These are phyloP conservation scores for Acanthamoeba culbertsoni DNA, from an alignment of 208 protist genomes.

Conservation along the genomic window DNA sequence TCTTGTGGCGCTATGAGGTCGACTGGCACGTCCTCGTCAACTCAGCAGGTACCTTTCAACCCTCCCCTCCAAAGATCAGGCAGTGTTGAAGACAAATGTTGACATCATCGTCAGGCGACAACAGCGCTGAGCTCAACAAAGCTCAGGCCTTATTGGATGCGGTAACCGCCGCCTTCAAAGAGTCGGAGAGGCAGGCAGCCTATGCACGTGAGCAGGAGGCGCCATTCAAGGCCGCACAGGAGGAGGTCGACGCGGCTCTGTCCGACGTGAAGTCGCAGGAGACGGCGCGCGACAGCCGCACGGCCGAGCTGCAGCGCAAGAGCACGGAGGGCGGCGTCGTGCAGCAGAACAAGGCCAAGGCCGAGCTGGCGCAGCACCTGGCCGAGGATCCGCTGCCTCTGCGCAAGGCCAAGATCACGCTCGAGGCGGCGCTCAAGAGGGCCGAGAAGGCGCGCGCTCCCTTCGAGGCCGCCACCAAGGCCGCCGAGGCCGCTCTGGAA, in stretches of 20 bases:
- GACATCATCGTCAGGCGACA: no score
- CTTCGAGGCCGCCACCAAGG: not conserved
- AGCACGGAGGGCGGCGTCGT: not conserved
- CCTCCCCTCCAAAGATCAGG: no score
- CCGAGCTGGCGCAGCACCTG: constrained; percentile 26
- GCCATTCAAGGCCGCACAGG: constrained; percentile 12
- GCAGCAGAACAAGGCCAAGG: constrained; percentile 33
- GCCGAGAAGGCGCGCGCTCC: constrained; percentile 28
- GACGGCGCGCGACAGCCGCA: not conserved
- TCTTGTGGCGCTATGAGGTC: constrained; percentile 12
- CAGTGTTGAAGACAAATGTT: no score
- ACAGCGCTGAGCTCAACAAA: no score
- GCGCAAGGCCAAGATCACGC: not conserved
- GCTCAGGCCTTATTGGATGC: not conserved
- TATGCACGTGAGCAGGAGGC: not conserved
- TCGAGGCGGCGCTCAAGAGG: not conserved
- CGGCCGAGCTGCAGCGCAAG: not conserved
- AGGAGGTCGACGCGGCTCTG: not conserved
- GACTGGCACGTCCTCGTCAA: not conserved
- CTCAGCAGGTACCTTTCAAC: not conserved
- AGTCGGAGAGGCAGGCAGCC: constrained; percentile 25
- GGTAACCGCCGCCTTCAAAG: constrained; percentile 36
- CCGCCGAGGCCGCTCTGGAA: not conserved
- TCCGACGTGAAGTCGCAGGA: constrained; percentile 14
- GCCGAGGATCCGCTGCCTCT: not conserved